These are phyloP conservation scores for Plasmodium reichenowi DNA, from an alignment of 169 alveolate genomes.

Conservation along the genomic window DNA sequence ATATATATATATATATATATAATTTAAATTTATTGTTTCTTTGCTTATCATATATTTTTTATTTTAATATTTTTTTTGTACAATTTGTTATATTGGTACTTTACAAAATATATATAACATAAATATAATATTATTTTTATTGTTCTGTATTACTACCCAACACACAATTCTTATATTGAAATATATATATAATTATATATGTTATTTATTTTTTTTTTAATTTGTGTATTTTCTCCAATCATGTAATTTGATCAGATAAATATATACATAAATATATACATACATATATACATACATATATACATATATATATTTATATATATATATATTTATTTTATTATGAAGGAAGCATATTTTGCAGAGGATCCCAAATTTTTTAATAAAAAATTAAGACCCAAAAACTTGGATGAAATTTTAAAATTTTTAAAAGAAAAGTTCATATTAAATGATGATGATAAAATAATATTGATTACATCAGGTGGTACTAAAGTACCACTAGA, in stretches of 20 bases:
- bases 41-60: too few relatives aligned
- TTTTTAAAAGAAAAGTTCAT: constrained; percentile 10
- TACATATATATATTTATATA: neutral
- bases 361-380: constrained; percentile 42
- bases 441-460: neutral
- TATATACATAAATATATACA: neutral
- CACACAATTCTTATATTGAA: too few relatives aligned
- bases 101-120: too few relatives aligned
- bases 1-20: too few relatives aligned
- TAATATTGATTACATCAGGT: constrained; percentile 90
- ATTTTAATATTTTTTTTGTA: too few relatives aligned
- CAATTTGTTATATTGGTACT: too few relatives aligned
- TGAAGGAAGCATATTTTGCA: constrained; percentile 1
- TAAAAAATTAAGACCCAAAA: constrained; percentile 14
- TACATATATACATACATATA: neutral
- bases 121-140: too few relatives aligned
- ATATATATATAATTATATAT: too few relatives aligned
- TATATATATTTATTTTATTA: too few relatives aligned
- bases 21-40: too few relatives aligned
- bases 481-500: constrained; percentile 94
- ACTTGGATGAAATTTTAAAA: constrained; percentile 13
- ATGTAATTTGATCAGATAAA: neutral
- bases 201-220: neutral
- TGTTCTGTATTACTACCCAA: too few relatives aligned
- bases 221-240: neutral